Base-by-base conservation (phyloP, 805 yeast genomes). In the Sugiyamaella boreocaroliniensis region DNA sequence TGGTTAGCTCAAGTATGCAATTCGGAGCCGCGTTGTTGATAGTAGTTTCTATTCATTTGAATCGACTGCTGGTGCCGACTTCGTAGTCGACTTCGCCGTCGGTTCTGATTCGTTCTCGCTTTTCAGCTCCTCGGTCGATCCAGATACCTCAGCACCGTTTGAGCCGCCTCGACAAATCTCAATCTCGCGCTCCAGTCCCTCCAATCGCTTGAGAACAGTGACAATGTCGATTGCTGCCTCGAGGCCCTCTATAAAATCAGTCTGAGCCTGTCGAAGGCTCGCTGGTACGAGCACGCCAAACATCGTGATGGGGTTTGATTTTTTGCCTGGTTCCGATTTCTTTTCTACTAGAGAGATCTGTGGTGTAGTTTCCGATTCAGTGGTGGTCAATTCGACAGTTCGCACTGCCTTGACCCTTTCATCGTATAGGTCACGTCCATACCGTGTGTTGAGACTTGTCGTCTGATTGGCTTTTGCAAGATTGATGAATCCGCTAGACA, bases 231-330 rank as follows among this genome's bases (percentile, higher is more conserved):
- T 41, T 41, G 50, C 40, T 14, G 8, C 42, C 1, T 49, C 50
- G 18, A 78, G 54, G 0, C 74, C 75, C 1, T 48, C 48, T 2
- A 48, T 58, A 55, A 80, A 80, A 29, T 61, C 58, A 0, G 20
- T 43, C 58, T 76, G 80, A 1, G 79, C 68, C 29, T 56, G 51
- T 5, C 71, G 64, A 20, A 79, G 61, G 40, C 70, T 70, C 41
- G 55, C 59, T 7, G 82, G 79, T 2, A 74, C 79, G 40, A 79
- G 61, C 0, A 73, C 73, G 1, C 80, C 80, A 64, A 79, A 76
- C 71, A 76, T 79, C 40, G 67, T 51, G 9, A 76, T 61, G 0
- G 78, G 78, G 51, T 73, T 61, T 58, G 9, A 37, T 32, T 42
- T 45, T 22, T 10, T 15, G 15, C 26, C 43, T 16, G 10, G 9